Conservation (phyloP, 192 early-diverging fungal species). For the Rhizophagus clarus region DNA sequence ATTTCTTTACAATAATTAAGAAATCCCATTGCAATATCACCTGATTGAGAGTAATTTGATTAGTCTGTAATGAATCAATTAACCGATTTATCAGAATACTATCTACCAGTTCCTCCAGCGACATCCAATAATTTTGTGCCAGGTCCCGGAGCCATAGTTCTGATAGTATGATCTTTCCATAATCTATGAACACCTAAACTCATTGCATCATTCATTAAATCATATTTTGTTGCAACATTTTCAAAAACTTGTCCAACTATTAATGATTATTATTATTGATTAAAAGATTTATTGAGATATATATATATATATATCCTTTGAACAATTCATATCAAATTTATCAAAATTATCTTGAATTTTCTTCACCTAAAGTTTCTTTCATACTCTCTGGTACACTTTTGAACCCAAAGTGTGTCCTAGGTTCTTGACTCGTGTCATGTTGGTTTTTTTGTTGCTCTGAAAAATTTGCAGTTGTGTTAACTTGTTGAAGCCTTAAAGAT, state of each 20-base stretch:
- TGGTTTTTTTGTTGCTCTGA: neutral
- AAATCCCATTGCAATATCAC: slow-evolving; percentile 96
- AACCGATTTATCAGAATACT: neutral
- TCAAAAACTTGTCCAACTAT: slow-evolving; percentile 88
- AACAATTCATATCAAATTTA: neutral
- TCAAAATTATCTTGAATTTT: neutral
- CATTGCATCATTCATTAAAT: slow-evolving; percentile 99
- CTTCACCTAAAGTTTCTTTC: slow-evolving; percentile 83
- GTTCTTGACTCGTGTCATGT: neutral
- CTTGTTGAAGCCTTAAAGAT: neutral
- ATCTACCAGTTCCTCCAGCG: slow-evolving; percentile 90
- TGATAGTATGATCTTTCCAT: slow-evolving; percentile 96
- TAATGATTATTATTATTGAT: neutral
- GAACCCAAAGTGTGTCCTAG: slow-evolving; percentile 93
- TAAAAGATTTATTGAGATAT: too few relatives aligned
- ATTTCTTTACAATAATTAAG: slow-evolving; percentile 77
- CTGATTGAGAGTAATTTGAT: slow-evolving; percentile 33
- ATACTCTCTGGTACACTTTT: slow-evolving; percentile 79
- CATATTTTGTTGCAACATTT: slow-evolving; percentile 95
- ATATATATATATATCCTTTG: slow-evolving; percentile 18
- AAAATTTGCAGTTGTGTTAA: too few relatives aligned
- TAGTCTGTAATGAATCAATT: neutral
- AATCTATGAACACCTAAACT: slow-evolving; percentile 89
- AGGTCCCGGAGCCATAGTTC: slow-evolving; percentile 75
- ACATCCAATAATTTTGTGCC: slow-evolving; percentile 91